A percentile compares a stretch with the other conserved stretches of the same genome.
Conservation (phyloP, 305 asterid genomes). For the Striga hermonthica region DNA sequence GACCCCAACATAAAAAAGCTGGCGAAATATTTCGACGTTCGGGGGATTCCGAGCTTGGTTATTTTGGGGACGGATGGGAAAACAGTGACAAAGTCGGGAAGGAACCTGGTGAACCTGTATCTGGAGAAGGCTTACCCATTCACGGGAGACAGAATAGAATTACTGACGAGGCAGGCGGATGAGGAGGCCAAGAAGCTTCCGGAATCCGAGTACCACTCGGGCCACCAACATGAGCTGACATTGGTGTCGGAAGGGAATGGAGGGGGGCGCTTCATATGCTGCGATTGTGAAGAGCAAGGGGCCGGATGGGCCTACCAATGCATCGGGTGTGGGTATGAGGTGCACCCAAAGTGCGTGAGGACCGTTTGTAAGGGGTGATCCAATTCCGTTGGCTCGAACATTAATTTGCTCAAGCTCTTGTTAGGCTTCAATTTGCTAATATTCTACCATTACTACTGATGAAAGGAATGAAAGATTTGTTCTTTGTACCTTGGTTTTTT, state of each 20-base stretch:
- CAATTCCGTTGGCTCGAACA: neutral
- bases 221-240: conserved; percentile 53
- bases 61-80: conserved; percentile 66
- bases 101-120: conserved; percentile 59
- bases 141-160: conserved; percentile 38
- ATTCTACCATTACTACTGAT: too few species aligned
- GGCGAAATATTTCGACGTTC: conserved; percentile 48
- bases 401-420: too few species aligned
- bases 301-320: conserved; percentile 77
- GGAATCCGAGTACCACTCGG: conserved; percentile 37
- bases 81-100: conserved; percentile 56
- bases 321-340: conserved; percentile 70
- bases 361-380: conserved; percentile 18
- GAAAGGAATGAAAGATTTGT: too few species aligned
- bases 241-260: conserved; percentile 69
- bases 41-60: conserved; percentile 59
- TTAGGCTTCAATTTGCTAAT: too few species aligned
- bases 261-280: conserved; percentile 68
- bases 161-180: conserved; percentile 49
- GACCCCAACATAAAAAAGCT: conserved; percentile 48
- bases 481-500: too few species aligned
- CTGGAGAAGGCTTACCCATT: conserved; percentile 60
- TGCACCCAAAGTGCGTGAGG: conserved; percentile 63
- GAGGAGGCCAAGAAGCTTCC: conserved; percentile 54
- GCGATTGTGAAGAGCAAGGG: conserved; percentile 80